Evolutionary conservation across 2,329 filamentous ascomycete species (phyloP).

Genomic region (Samsoniella hepiali): DNA sequence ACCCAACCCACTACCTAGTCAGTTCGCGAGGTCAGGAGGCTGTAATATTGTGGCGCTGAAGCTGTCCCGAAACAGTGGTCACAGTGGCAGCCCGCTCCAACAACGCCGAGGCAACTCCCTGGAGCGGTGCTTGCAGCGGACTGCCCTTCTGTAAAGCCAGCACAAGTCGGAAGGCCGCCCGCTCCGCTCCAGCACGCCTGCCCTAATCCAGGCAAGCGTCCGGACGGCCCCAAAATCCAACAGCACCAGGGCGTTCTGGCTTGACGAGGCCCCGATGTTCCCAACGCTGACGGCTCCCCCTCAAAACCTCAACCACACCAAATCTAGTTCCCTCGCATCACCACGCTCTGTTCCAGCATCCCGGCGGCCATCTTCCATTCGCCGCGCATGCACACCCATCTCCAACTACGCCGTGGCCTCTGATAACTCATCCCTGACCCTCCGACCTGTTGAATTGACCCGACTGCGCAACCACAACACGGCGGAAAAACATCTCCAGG

Average conservation of each 20-base stretch:
- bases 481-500: neutral
- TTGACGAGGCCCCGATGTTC: slow-evolving; percentile 5
- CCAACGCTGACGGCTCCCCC: slow-evolving; percentile 13
- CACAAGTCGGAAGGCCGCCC: too few relatives aligned
- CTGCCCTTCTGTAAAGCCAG: neutral
- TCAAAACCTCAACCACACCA: slow-evolving; percentile 17
- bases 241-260: neutral
- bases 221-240: slow-evolving; percentile 1
- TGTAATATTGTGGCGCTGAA: too few relatives aligned
- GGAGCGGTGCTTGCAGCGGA: neutral
- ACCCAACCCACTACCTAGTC: too few relatives aligned
- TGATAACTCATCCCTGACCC: neutral
- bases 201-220: neutral
- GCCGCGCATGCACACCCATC: neutral
- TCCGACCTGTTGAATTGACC: slow-evolving; percentile 7
- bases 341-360: neutral
- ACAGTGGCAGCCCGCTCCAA: neutral
- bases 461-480: slow-evolving; percentile 4
- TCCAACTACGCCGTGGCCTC: neutral
- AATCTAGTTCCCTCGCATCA: slow-evolving; percentile 7
- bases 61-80: too few relatives aligned
- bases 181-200: neutral
- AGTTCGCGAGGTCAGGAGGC: too few relatives aligned
- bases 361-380: neutral
- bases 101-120: neutral